These are phyloP conservation scores for Pinus tabuliformis DNA, from an alignment of 75 land plant genomes.

Conservation along the genomic window DNA sequence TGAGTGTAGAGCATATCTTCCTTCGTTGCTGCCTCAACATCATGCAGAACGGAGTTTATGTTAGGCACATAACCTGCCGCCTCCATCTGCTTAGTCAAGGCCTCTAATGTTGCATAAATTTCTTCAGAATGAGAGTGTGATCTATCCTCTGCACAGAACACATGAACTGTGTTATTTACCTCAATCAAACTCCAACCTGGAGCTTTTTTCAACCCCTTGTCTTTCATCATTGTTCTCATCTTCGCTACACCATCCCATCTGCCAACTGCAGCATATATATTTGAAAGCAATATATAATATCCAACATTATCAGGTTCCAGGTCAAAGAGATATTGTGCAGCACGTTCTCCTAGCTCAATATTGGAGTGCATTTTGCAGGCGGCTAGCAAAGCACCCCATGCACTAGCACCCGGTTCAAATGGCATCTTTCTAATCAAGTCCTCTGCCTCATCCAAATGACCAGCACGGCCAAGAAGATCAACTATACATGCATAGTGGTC, in stretches of 20 bases:
- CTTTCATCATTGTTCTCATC: neutral
- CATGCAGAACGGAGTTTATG: neutral
- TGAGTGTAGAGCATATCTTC: neutral
- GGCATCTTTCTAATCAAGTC: conserved; percentile 18
- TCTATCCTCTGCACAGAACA: neutral
- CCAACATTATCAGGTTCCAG: conserved; percentile 11
- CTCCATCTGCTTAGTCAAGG: too few relatives aligned
- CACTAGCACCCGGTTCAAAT: neutral
- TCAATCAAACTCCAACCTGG: conserved; percentile 8
- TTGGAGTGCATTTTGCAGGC: conserved; percentile 20
- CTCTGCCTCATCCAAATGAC: conserved; percentile 18
- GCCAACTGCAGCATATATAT: conserved; percentile 9
- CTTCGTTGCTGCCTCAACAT: neutral
- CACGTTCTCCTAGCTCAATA: neutral
- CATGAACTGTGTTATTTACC: neutral
- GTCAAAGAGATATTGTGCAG: neutral
- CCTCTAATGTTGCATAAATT: too few relatives aligned
- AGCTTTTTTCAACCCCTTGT: neutral
- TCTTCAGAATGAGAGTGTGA: too few relatives aligned
- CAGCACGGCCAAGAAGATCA: conserved; percentile 20
- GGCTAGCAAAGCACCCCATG: conserved; percentile 12
- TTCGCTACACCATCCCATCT: neutral
- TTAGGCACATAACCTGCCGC: neutral
- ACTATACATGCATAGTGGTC: conserved; percentile 5
- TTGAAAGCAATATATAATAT: neutral